Base-by-base conservation (phyloP, 2,329 filamentous ascomycete genomes). In the Pestalotiopsis sp. region DNA sequence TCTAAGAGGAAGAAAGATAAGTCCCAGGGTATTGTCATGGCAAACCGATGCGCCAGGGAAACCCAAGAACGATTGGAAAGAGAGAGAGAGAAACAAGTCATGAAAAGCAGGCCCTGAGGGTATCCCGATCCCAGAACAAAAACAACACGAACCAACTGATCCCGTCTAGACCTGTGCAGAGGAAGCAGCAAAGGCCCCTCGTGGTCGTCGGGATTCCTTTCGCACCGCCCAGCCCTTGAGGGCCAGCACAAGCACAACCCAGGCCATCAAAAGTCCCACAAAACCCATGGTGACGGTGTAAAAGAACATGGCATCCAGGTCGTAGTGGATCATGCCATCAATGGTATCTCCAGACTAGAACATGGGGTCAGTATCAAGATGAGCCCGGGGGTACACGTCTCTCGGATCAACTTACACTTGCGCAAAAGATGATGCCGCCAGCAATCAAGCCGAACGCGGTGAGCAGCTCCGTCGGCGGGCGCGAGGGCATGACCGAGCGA, bases 381-480 rank as follows among this genome's bases (percentile, higher is more conserved):
- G 23, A 36, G 27, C n/a, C n/a, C 57, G 52, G 23, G 9, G n/a
- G 57, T 61, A 12, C 38, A 20, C 4, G 9, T 9, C 12, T 6
- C n/a, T 17, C 27, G 12, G 14, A 38, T 67, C 56, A 14, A 89
- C 91, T 85, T 84, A 92, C 91, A 78, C 94, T 97, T 70, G 93
- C 87, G 93, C 98, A 97, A 81, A 98, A 98, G 67, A 98, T 91
- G 61, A 97, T 84, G 5, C 96, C 95, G 31, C 96, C 95, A 1
- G 93, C 86, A 71, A 97, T 93, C 69, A 98, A 85, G 56, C 94
- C 96, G 78, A 98, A 98, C 0, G 94, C 85, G 0, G 92, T 87
- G 65, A 98, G 83, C n/a, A 98, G 85, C 84, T 98, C 95, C 0
- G 94, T 96, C 0, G 95, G 95, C 9, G 95, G 95, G 31, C 95